These are phyloP conservation scores for Pseudocercospora fuligena DNA, from an alignment of 2,329 filamentous ascomycete genomes.

Conservation along the genomic window DNA sequence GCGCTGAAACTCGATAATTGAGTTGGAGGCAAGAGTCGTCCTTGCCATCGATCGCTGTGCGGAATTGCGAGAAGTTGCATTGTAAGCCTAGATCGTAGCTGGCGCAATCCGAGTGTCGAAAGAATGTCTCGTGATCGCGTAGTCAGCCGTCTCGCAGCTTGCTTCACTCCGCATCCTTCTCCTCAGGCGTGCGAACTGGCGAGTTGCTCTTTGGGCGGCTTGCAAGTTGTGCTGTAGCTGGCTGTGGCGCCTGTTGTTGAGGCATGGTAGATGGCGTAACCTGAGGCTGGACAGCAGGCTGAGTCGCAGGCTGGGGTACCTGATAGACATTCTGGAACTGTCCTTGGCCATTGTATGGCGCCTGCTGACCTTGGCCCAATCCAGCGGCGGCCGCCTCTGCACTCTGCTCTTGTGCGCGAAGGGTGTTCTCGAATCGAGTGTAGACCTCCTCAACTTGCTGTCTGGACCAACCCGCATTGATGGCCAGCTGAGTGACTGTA, in stretches of 20 bases:
- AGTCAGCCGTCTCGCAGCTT: neutral
- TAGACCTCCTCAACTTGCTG: slow-evolving; percentile 26
- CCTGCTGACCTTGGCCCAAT: neutral
- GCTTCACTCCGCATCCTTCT: neutral
- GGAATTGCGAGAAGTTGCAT: neutral
- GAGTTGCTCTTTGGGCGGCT: slow-evolving; percentile 1
- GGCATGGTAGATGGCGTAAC: neutral
- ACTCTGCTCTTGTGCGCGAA: slow-evolving; percentile 13
- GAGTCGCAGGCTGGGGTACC: neutral
- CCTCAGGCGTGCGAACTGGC: neutral
- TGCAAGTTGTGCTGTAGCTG: neutral
- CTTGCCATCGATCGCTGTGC: neutral
- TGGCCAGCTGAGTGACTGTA: slow-evolving; percentile 43
- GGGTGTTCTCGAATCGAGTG: slow-evolving; percentile 16
- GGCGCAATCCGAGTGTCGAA: neutral
- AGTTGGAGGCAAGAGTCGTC: neutral
- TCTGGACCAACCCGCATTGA: slow-evolving; percentile 26
- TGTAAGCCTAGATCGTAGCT: neutral
- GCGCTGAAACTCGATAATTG: neutral
- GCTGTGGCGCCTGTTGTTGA: neutral
- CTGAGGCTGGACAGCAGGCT: neutral
- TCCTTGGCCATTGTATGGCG: neutral
- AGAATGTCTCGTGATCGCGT: neutral
- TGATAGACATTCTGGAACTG: slow-evolving; percentile 5
- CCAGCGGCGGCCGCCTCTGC: neutral